Evolutionary conservation across 805 yeast genomes (phyloP), one percentile per base, ranked within the genome.

Genomic region (Candida xiaguanensis): DNA sequence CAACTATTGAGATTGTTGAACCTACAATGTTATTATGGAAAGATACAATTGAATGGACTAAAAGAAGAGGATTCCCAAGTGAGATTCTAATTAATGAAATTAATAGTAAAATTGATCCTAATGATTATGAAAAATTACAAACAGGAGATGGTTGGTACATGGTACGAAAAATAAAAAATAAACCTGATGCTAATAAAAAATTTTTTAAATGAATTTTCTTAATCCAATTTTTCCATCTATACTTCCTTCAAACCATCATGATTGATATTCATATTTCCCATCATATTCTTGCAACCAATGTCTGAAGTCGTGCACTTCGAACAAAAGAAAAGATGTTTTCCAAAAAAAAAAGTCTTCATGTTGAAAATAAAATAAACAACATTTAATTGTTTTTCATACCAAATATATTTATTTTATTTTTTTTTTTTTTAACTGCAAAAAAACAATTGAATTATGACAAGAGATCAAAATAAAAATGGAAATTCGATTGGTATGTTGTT

Each of bases 61-160:
- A 18, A 5, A 25, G 45, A 35, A 38, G 16, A 28, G 45, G 41
- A n/a, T 37, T 26, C 20, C 41, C 45, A 9, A 34, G 18, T 23
- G 41, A 41, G 13, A 15, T 15, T 19, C 14, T 41, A 7, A 24
- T 34, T 2, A 8, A 23, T 17, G 27, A 32, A 13, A 18, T 34
- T 4, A 38, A 23, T 2, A 20, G 13, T 14, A 20, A 12, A 17
- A 15, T 24, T 23, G 16, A 16, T 12, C 30, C 15, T 13, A 3
- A 15, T 4, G 9, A 32, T 11, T 34, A 34, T 12, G 12, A 26
- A 24, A 34, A 24, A 24, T 12, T 17, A 4, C 16, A 11, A 27
- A 35, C 32, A 2, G 17, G 16, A 3, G 27, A 27, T 3, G 38
- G 32, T 19, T 35, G 31, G 32, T 25, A 20, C 24, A 20, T 20